phyloP scores from a whole-genome alignment of 331 rosid species.

The Telfairia occidentalis region DNA sequence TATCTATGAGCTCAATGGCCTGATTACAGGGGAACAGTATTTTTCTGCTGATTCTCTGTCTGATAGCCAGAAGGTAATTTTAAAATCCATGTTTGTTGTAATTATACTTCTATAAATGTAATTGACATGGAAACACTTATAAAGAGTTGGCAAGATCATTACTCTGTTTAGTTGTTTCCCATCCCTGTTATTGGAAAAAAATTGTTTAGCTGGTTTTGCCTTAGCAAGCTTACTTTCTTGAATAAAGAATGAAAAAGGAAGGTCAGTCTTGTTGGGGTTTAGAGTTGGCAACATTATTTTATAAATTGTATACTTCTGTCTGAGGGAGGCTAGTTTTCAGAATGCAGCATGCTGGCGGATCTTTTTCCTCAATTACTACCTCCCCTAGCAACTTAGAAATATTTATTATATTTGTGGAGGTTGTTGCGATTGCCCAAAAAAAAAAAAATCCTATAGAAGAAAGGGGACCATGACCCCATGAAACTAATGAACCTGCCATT shows the following conservation, averaged over 20 bases:
- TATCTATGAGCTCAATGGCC: constrained; percentile 76
- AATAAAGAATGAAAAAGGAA: background rate
- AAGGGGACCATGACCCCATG: background rate
- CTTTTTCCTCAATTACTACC: background rate
- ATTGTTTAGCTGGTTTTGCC: background rate
- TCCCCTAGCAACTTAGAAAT: background rate
- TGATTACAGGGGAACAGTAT: constrained; percentile 67
- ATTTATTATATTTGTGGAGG: background rate
- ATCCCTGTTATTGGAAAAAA: background rate
- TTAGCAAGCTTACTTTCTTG: background rate
- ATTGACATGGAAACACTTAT: background rate
- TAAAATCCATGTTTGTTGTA: background rate
- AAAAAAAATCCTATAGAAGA: background rate
- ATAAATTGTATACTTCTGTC: background rate
- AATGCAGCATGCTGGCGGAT: background rate
- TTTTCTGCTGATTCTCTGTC: constrained; percentile 64
- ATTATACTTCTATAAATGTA: no score
- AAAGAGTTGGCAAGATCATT: constrained; percentile 1
- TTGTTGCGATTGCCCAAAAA: background rate
- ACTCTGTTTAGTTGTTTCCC: background rate
- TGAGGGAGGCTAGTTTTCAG: constrained; percentile 1
- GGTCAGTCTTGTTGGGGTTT: background rate
- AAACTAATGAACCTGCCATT: background rate
- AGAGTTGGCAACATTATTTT: background rate
- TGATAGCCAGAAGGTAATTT: constrained; percentile 66